These are phyloP conservation scores for Talaromyces stipitatus DNA, from an alignment of 495 filamentous ascomycete genomes.

Conservation along the genomic window DNA sequence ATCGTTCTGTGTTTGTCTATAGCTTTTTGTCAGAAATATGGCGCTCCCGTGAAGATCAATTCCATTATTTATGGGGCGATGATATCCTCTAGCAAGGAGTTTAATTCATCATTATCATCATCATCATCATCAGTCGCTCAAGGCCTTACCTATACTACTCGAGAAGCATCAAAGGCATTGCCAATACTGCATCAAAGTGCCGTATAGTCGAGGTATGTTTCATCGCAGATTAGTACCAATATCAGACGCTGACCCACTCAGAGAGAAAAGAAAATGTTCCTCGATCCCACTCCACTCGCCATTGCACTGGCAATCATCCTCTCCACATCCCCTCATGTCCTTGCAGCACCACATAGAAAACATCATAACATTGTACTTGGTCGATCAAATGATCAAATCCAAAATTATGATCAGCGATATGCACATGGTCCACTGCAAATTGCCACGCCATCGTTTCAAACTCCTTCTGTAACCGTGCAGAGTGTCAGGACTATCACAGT, in stretches of 20 bases:
- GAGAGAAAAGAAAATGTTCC: background rate
- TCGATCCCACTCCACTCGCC: conserved; percentile 3
- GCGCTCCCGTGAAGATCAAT: background rate
- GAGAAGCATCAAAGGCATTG: too few species aligned
- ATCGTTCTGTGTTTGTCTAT: background rate
- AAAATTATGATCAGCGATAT: background rate
- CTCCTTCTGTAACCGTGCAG: background rate
- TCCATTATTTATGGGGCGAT: conserved; percentile 7
- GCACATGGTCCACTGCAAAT: background rate
- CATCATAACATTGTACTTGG: conserved; percentile 3
- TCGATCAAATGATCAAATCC: background rate
- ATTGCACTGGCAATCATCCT: conserved; percentile 7
- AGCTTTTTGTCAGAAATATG: background rate
- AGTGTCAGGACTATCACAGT: background rate
- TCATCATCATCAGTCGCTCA: background rate
- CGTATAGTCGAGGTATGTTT: too few species aligned
- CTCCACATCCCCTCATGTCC: background rate
- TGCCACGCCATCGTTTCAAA: background rate
- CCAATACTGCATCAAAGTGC: too few species aligned
- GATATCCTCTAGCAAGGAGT: background rate
- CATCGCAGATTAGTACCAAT: too few species aligned
- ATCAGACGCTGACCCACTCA: background rate
- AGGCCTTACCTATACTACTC: background rate
- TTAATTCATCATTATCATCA: background rate
- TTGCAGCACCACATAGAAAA: background rate